Conservation (phyloP, 805 yeast species). For the Kodamaea hsintzibuensis region DNA sequence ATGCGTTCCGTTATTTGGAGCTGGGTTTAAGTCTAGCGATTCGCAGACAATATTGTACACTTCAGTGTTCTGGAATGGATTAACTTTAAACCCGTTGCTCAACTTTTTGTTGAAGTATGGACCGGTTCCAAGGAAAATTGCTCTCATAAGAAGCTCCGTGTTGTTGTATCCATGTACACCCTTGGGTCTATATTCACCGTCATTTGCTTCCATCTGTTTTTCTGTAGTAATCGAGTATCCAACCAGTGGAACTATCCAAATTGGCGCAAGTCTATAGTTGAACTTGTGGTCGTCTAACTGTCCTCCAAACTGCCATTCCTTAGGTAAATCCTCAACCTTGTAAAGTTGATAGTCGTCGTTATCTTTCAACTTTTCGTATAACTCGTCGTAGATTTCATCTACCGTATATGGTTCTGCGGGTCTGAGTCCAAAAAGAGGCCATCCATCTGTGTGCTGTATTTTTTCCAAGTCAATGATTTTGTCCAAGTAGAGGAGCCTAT, state of each 20-base stretch:
- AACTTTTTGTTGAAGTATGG: constrained; percentile 61
- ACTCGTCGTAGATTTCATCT: constrained; percentile 48
- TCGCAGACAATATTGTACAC: constrained; percentile 77
- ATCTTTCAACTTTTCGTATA: constrained; percentile 32
- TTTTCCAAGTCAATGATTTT: constrained; percentile 58
- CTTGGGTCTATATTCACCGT: constrained; percentile 53
- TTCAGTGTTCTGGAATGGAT: constrained; percentile 73
- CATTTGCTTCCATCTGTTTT: constrained; percentile 50
- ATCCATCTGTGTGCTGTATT: constrained; percentile 70
- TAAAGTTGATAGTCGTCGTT: constrained; percentile 47
- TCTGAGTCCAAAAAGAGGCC: constrained; percentile 83
- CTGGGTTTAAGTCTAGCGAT: constrained; percentile 49
- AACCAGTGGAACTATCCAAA: constrained; percentile 81
- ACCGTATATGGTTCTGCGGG: constrained; percentile 46
- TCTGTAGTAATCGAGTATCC: constrained; percentile 76
- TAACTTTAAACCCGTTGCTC: constrained; percentile 33
- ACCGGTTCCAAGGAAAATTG: constrained; percentile 76
- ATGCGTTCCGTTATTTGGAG: constrained; percentile 59
- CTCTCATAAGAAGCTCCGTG: constrained; percentile 77
- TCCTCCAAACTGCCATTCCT: constrained; percentile 58
- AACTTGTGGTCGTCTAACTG: constrained; percentile 33
- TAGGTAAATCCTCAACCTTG: constrained; percentile 53
- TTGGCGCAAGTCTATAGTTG: constrained; percentile 71
- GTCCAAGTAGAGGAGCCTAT: constrained; percentile 69
- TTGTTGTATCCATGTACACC: constrained; percentile 90